Evolutionary conservation across 1,284 basidiomycete genomes (phyloP).

Genomic region (Flammula alnicola): DNA sequence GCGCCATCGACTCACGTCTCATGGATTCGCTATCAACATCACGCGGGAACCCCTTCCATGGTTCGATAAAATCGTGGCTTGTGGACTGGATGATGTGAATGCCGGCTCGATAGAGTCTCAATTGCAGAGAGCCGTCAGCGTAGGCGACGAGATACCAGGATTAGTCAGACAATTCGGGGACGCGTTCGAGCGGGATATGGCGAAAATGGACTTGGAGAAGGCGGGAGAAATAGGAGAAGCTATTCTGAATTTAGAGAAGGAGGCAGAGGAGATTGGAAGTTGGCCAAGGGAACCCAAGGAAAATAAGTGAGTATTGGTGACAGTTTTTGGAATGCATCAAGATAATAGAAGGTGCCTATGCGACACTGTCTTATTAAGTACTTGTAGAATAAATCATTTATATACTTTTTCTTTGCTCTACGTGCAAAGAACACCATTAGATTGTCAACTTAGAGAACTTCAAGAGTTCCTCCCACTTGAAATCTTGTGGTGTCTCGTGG

Average conservation of each 20-base stretch:
- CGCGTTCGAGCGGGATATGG: constrained; percentile 60
- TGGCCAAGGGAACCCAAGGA: constrained; percentile 28
- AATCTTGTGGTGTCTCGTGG: constrained; percentile 73
- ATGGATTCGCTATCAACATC: constrained; percentile 95
- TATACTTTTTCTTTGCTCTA: not conserved
- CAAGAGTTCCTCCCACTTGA: constrained; percentile 76
- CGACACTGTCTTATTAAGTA: constrained; percentile 1
- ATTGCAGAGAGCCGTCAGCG: constrained; percentile 39
- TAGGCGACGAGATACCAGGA: constrained; percentile 57
- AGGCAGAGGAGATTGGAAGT: constrained; percentile 37
- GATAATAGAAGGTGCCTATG: not conserved
- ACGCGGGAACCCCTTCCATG: constrained; percentile 79
- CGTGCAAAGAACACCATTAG: constrained; percentile 12
- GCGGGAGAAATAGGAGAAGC: constrained; percentile 57
- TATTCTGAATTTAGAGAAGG: constrained; percentile 51
- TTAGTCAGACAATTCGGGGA: constrained; percentile 58
- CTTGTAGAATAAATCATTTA: not conserved
- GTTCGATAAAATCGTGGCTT: constrained; percentile 91
- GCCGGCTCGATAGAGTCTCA: constrained; percentile 69
- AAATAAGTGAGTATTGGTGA: not conserved
- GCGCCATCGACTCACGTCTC: constrained; percentile 90
- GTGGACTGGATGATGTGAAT: constrained; percentile 87
- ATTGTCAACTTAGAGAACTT: constrained; percentile 44
- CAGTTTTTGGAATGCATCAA: not conserved
- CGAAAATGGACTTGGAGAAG: constrained; percentile 46